Evolutionary conservation across 495 filamentous ascomycete genomes (phyloP).

Genomic region (Niebla homalea): DNA sequence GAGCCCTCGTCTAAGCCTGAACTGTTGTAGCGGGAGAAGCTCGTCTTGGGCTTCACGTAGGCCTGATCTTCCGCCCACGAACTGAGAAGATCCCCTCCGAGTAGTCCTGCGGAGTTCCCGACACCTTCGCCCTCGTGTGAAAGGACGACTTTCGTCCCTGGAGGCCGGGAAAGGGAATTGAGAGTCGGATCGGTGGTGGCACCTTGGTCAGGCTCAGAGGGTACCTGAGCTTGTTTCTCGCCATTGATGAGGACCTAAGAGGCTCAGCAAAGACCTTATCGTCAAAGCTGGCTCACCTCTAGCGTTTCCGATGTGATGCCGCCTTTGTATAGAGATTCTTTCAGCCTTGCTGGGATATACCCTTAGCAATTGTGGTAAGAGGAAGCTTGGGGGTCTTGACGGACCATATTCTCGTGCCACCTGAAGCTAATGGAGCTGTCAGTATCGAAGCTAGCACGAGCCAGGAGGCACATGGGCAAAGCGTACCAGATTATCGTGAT

Average conservation of each 20-base stretch:
- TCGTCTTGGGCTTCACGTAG: neutral
- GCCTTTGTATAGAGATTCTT: conserved; percentile 45
- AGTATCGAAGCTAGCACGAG: conserved; percentile 9
- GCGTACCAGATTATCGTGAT: conserved; percentile 44
- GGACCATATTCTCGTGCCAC: conserved; percentile 29
- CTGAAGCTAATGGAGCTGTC: conserved; percentile 27
- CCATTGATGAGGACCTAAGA: conserved; percentile 41
- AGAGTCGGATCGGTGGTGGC: too few species aligned
- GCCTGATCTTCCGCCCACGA: conserved; percentile 12
- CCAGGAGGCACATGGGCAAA: neutral
- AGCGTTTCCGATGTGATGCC: conserved; percentile 50
- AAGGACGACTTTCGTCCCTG: neutral
- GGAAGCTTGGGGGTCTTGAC: neutral
- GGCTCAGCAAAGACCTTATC: conserved; percentile 13
- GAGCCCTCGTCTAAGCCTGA: conserved; percentile 23
- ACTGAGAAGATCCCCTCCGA: neutral
- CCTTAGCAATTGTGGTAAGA: neutral
- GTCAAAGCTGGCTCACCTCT: conserved; percentile 29
- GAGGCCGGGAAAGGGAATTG: neutral
- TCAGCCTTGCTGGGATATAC: conserved; percentile 42
- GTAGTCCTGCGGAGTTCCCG: neutral
- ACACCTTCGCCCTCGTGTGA: neutral
- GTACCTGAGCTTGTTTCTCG: conserved; percentile 16
- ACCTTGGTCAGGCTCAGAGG: conserved; percentile 12
- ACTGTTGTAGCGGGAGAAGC: conserved; percentile 9